These are phyloP conservation scores for Parasitella parasitica DNA, from an alignment of 371 early-diverging fungal genomes.

Conservation along the genomic window DNA sequence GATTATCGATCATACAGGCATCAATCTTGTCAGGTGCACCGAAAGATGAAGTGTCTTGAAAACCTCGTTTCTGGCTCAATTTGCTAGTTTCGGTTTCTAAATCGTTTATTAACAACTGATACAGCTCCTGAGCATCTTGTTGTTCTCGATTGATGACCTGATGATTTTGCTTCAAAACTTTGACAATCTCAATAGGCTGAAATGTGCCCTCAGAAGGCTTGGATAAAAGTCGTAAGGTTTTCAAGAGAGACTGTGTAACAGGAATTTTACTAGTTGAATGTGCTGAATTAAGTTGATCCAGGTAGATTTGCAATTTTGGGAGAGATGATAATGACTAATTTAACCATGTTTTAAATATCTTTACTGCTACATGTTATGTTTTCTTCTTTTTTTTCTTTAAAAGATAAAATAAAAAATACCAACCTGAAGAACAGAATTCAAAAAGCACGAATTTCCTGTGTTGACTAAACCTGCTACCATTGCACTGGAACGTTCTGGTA, in stretches of 20 bases:
- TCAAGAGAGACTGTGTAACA: constrained; percentile 34
- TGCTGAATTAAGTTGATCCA: constrained; percentile 20
- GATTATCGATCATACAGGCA: constrained; percentile 38
- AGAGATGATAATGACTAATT: constrained; percentile 56
- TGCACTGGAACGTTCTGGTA: neutral
- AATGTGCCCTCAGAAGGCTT: constrained; percentile 31
- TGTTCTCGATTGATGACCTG: constrained; percentile 67
- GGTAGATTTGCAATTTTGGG: constrained; percentile 32
- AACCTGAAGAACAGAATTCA: constrained; percentile 91
- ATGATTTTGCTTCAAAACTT: constrained; percentile 14
- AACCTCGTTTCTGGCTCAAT: constrained; percentile 10
- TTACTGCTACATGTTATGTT: too few species aligned
- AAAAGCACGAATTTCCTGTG: constrained; percentile 92
- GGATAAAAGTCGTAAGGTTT: constrained; percentile 32
- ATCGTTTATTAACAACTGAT: constrained; percentile 75
- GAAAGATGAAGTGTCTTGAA: constrained; percentile 8
- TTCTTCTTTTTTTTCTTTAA: too few species aligned
- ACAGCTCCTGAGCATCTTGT: constrained; percentile 93
- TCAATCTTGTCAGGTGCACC: neutral
- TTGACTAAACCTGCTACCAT: constrained; percentile 76
- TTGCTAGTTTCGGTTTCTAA: constrained; percentile 64
- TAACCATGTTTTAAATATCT: neutral
- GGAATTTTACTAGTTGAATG: constrained; percentile 17
- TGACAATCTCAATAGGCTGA: constrained; percentile 32
- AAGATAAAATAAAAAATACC: neutral